A percentile compares a stretch with the other conserved stretches of the same genome.
These are phyloP conservation scores for Musa acuminata DNA, from an alignment of 176 grass and related monocot genomes.

Conservation along the genomic window DNA sequence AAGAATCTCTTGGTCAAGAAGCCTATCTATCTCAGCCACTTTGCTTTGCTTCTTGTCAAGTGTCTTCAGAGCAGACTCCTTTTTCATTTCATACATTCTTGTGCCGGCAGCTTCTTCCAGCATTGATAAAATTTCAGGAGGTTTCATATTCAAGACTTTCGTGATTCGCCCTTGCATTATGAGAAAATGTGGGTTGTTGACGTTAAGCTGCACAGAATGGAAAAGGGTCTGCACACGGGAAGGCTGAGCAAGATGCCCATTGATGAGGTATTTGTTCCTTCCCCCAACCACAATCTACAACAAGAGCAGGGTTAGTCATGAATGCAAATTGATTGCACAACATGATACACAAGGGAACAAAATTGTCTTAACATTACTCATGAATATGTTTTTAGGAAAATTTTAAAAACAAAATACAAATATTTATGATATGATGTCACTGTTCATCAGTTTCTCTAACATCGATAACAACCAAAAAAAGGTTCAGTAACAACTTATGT, in stretches of 20 bases:
- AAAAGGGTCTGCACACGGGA: constrained; percentile 89
- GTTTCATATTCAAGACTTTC: constrained; percentile 97
- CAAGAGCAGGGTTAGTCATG: constrained; percentile 14
- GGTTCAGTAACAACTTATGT: too few relatives aligned
- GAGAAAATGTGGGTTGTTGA: constrained; percentile 96
- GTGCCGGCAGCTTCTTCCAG: constrained; percentile 96
- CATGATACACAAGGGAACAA: neutral
- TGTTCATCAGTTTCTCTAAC: too few relatives aligned
- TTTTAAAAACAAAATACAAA: too few relatives aligned
- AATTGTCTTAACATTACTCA: too few relatives aligned
- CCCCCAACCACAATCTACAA: constrained; percentile 77
- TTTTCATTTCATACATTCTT: constrained; percentile 99
- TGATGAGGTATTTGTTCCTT: constrained; percentile 90
- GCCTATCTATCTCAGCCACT: constrained; percentile 91
- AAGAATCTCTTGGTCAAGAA: constrained; percentile 80
- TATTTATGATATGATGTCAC: too few relatives aligned
- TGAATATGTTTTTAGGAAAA: too few relatives aligned
- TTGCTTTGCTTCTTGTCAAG: constrained; percentile 97
- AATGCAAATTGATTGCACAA: constrained; percentile 6
- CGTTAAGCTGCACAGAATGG: constrained; percentile 95
- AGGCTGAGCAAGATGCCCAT: constrained; percentile 83
- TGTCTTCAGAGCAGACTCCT: constrained; percentile 82
- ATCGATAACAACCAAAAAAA: too few relatives aligned
- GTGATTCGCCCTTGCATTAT: constrained; percentile 99
- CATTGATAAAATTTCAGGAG: constrained; percentile 93